Evolutionary conservation across 2,329 filamentous ascomycete species (phyloP).

Genomic region (Emergomyces pasteurianus): DNA sequence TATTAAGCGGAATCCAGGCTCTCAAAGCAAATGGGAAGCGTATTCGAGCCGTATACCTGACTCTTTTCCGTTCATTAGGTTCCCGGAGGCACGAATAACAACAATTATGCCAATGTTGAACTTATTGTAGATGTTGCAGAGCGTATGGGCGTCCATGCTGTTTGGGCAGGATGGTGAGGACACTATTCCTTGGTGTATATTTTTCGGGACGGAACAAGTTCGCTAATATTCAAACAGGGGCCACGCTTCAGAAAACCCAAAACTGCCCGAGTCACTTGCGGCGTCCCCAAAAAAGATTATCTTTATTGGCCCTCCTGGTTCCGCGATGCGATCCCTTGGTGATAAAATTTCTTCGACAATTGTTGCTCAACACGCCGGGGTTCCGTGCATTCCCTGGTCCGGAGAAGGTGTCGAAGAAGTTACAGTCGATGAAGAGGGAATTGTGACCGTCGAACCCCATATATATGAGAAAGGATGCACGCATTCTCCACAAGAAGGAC

Average conservation of each 20-base stretch:
- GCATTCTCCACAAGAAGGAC: conserved; percentile 75
- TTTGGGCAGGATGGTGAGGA: conserved; percentile 93
- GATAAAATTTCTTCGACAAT: conserved; percentile 99
- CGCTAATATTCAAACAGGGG: conserved; percentile 47
- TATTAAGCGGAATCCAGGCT: not conserved
- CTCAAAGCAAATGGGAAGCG: not conserved
- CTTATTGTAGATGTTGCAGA: conserved; percentile 97
- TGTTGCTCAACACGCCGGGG: conserved; percentile 89
- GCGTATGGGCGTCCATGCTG: conserved; percentile 95
- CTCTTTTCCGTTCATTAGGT: conserved; percentile 39
- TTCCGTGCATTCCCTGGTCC: conserved; percentile 99
- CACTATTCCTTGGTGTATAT: not conserved
- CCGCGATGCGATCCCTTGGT: conserved; percentile 95
- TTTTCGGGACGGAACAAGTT: not conserved
- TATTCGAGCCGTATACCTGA: not conserved
- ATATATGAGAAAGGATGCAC: conserved; percentile 88
- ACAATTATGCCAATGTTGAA: conserved; percentile 99
- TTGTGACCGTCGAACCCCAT: conserved; percentile 81
- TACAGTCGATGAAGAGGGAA: conserved; percentile 62
- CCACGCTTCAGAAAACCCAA: conserved; percentile 97
- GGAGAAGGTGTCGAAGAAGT: conserved; percentile 83
- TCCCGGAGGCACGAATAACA: conserved; percentile 97
- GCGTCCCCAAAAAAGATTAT: conserved; percentile 97
- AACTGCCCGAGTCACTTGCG: conserved; percentile 87
- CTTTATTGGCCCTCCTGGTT: conserved; percentile 95